phyloP scores from a whole-genome alignment of 2,329 filamentous ascomycete species.

The Arthrinium puccinioides region DNA sequence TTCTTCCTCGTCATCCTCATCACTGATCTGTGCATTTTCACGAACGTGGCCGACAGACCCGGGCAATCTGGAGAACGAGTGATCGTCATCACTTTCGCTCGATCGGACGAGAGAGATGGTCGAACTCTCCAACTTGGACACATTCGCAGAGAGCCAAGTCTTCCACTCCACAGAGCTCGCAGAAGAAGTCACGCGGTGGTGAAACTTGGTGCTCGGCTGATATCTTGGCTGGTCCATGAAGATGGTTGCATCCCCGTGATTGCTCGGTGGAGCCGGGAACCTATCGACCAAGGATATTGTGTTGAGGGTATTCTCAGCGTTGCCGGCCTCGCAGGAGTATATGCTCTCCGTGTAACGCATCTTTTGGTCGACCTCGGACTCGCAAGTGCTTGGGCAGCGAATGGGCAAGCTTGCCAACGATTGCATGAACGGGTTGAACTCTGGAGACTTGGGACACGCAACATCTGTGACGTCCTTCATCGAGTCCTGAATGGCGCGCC shows the following conservation, averaged over 20 bases:
- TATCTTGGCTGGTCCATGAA: slow-evolving; percentile 25
- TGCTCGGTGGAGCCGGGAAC: slow-evolving; percentile 10
- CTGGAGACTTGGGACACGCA: slow-evolving; percentile 15
- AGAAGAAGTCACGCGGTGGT: slow-evolving; percentile 23
- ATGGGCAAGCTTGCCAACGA: slow-evolving; percentile 33
- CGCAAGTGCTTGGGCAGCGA: slow-evolving; percentile 30
- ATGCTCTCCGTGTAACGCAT: slow-evolving; percentile 39
- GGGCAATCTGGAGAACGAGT: slow-evolving; percentile 13
- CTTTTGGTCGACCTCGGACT: slow-evolving; percentile 30
- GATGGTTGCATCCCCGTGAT: slow-evolving; percentile 24
- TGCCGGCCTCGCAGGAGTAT: slow-evolving; percentile 33
- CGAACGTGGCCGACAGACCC: slow-evolving; percentile 32
- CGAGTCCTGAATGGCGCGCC: slow-evolving; percentile 40
- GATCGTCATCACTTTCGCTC: slow-evolving; percentile 7
- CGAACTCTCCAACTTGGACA: slow-evolving; percentile 36
- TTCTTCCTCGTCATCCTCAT: slow-evolving; percentile 7
- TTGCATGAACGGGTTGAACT: slow-evolving; percentile 29
- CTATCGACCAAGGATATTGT: slow-evolving; percentile 8
- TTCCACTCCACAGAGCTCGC: slow-evolving; percentile 42
- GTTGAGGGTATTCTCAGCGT: slow-evolving; percentile 5
- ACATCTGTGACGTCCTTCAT: slow-evolving; percentile 30
- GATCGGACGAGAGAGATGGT: slow-evolving; percentile 3
- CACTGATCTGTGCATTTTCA: slow-evolving; percentile 41
- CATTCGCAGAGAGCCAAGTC: slow-evolving; percentile 44
- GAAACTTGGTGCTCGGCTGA: slow-evolving; percentile 12